Base-by-base conservation (phyloP, 345 rosid species). In the Anacardium occidentale region DNA sequence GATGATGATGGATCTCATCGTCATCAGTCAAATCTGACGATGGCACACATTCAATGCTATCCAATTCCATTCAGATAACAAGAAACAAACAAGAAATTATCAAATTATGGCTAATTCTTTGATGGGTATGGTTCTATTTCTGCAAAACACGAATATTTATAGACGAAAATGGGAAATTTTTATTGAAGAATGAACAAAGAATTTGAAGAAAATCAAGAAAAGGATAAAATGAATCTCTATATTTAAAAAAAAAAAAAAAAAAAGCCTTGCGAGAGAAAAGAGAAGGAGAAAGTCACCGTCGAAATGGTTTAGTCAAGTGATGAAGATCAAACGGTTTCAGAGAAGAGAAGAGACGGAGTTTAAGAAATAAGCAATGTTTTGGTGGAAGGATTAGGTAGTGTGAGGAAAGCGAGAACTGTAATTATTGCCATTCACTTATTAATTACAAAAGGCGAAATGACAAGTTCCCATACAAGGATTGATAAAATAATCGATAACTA, bases 1-100 rank as follows among this genome's bases (percentile, higher is more conserved):
- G 83, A 77, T 81, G 89, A 63, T 76, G 90, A 20, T 82, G 91
- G 86, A 93, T 88, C 94, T 89, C 98, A 69, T 91, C 96, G 64
- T 90, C 94, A 75, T 88, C 91, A 60, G 85, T 80, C 21, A 85
- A 89, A 78, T 94, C 93, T 40, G 88, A 75, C 63, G 93, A 82
- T 59, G 96, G 78, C 65, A 89, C 83, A 76, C 97, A 94, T 75
- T 90, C 97, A 62, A 89, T 87, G 71, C 85, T 87, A 69, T 88
- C 91, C 73, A 86, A 66, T 20, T 94, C 98, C 97, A 91, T 93
- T 29, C 74, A 70, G 55, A 73, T 52, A 76, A 73, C 77, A 34
- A 22, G 25, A 44, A 50, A 37, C 25, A 24, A 40, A 15, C 15
- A 62, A 18, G 25, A 29, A 53, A 3, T 48, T 22, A 59, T 21